Percentiles rank a stretch among this genome's conserved stretches.
Evolutionary conservation across 495 filamentous ascomycete genomes (phyloP).

Genomic region (Hamigera avellanea): DNA sequence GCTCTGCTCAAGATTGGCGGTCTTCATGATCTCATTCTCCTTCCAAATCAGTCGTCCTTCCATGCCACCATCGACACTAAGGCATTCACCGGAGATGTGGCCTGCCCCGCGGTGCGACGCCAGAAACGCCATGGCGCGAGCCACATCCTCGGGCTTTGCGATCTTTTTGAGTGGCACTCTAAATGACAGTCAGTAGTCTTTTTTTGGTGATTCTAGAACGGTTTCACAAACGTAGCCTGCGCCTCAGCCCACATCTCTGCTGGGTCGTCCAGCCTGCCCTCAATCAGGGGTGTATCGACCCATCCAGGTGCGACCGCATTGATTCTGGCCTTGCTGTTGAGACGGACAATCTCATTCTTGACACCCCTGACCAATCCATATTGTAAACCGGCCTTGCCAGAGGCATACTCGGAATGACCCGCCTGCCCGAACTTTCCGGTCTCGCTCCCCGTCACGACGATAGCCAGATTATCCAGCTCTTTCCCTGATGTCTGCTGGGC

Average conservation of each 20-base stretch:
- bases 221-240: conserved; percentile 24
- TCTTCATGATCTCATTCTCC: conserved; percentile 14
- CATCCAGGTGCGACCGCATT: conserved; percentile 44
- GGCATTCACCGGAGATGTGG: conserved; percentile 42
- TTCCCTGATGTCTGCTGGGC: conserved; percentile 17
- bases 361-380: conserved; percentile 41
- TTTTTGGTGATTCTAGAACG: not conserved
- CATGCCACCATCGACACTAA: conserved; percentile 40
- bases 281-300: conserved; percentile 35
- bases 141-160: conserved; percentile 38
- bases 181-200: not conserved
- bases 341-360: conserved; percentile 41
- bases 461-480: conserved; percentile 38
- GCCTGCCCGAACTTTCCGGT: conserved; percentile 38
- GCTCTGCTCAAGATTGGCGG: no score
- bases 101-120: conserved; percentile 40
- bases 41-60: conserved; percentile 38
- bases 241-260: conserved; percentile 32
- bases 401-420: conserved; percentile 38
- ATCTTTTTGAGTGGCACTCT: conserved; percentile 32
- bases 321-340: conserved; percentile 41
- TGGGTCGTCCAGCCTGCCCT: conserved; percentile 34
- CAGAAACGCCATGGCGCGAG: conserved; percentile 39
- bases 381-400: conserved; percentile 41
- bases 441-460: conserved; percentile 44